Conservation (phyloP, 352 stramenopile species). For the Albugo laibachii region DNA sequence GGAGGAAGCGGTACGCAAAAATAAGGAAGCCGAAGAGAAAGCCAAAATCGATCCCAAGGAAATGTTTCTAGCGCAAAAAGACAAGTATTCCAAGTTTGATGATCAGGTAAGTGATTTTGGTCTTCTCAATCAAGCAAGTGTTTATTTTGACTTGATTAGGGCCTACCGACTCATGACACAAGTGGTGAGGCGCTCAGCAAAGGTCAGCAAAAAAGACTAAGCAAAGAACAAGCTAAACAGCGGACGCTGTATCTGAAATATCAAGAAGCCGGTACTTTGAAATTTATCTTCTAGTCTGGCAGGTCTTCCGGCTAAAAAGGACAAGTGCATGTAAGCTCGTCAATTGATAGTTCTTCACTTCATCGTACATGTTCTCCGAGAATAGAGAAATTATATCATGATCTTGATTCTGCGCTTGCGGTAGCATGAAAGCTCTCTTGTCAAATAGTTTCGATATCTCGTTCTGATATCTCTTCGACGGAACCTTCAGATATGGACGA, state of each 20-base stretch:
- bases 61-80: slow-evolving; percentile 81
- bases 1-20: slow-evolving; percentile 54
- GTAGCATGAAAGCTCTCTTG: too few relatives aligned
- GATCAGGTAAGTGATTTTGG: slow-evolving; percentile 26
- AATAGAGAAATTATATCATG: too few relatives aligned
- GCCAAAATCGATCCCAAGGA: slow-evolving; percentile 82
- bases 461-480: too few relatives aligned
- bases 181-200: slow-evolving; percentile 89
- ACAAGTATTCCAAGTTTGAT: slow-evolving; percentile 85
- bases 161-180: slow-evolving; percentile 88
- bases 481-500: too few relatives aligned
- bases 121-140: background rate
- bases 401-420: too few relatives aligned
- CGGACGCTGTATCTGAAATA: slow-evolving; percentile 79
- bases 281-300: too few relatives aligned
- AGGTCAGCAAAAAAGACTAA: slow-evolving; percentile 91
- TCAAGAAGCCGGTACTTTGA: slow-evolving; percentile 1
- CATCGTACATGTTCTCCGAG: too few relatives aligned
- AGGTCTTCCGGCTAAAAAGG: too few relatives aligned
- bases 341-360: too few relatives aligned
- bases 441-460: too few relatives aligned
- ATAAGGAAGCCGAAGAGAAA: slow-evolving; percentile 64
- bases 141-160: slow-evolving; percentile 16
- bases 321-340: too few relatives aligned
- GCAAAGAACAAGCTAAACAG: slow-evolving; percentile 94